phyloP scores from a whole-genome alignment of 83 land plant genomes.

The Isoetes engelmannii region DNA sequence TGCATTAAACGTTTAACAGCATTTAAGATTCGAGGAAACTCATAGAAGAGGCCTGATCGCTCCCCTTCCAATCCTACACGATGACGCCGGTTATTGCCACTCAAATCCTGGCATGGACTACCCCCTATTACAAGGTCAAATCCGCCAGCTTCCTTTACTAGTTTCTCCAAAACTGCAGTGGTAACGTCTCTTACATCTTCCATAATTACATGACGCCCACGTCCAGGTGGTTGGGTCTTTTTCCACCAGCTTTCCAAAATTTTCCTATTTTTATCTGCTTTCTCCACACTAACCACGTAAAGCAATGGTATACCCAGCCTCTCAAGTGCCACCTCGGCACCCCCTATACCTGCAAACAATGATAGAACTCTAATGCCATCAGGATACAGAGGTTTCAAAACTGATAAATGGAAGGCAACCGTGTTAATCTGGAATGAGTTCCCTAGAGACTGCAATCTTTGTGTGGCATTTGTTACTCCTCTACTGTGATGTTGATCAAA shows the following conservation, averaged over 20 bases:
- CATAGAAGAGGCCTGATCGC: slow-evolving; percentile 50
- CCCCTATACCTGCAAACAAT: slow-evolving; percentile 69
- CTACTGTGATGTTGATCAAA: slow-evolving; percentile 67
- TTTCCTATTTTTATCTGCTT: slow-evolving; percentile 30
- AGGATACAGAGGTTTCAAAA: slow-evolving; percentile 41
- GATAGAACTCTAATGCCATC: slow-evolving; percentile 50
- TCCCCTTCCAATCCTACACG: slow-evolving; percentile 51
- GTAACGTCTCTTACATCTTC: slow-evolving; percentile 42
- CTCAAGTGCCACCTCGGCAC: slow-evolving; percentile 69
- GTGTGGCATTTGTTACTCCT: slow-evolving; percentile 28
- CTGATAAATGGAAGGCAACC: slow-evolving; percentile 65
- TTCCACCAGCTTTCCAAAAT: slow-evolving; percentile 49
- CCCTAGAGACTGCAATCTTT: slow-evolving; percentile 40
- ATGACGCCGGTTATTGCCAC: slow-evolving; percentile 51
- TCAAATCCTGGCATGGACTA: slow-evolving; percentile 64
- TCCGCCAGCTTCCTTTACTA: slow-evolving; percentile 38
- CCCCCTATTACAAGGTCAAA: slow-evolving; percentile 77
- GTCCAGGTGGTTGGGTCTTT: slow-evolving; percentile 43
- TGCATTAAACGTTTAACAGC: slow-evolving; percentile 25
- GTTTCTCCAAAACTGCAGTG: slow-evolving; percentile 20
- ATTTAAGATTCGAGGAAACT: slow-evolving; percentile 56
- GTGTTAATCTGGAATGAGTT: slow-evolving; percentile 61
- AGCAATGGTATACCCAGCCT: slow-evolving; percentile 44
- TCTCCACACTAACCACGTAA: slow-evolving; percentile 51
- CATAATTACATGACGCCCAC: slow-evolving; percentile 28